Evolutionary conservation across 257 asterid genomes (phyloP).

Genomic region (Mitragyna speciosa): DNA sequence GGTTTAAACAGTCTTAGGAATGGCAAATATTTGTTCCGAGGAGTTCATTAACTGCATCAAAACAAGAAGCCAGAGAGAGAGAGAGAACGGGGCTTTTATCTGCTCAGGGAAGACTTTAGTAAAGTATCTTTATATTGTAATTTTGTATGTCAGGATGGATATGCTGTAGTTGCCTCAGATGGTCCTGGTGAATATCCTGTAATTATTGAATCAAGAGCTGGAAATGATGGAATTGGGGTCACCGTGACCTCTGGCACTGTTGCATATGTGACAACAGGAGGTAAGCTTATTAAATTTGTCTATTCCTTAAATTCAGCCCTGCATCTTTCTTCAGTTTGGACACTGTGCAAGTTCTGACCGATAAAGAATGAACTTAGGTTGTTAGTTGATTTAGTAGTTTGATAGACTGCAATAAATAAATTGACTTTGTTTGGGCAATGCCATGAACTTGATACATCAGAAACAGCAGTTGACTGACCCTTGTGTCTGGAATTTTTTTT

Average conservation of each 20-base stretch:
- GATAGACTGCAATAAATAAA: neutral
- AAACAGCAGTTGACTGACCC: neutral
- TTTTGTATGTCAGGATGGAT: constrained; percentile 69
- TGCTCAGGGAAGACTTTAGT: neutral
- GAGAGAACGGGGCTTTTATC: neutral
- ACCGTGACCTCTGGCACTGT: constrained; percentile 71
- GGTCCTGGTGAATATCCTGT: constrained; percentile 92
- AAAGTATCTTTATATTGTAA: neutral
- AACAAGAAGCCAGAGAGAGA: no score
- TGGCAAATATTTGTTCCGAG: neutral
- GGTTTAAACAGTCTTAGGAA: neutral
- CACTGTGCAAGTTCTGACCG: neutral
- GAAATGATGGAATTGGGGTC: constrained; percentile 77
- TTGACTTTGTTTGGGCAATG: neutral
- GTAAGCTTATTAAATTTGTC: constrained; percentile 39
- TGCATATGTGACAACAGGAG: constrained; percentile 96
- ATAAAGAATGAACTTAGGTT: neutral
- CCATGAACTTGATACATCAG: neutral
- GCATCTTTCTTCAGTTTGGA: neutral
- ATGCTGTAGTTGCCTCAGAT: constrained; percentile 88
- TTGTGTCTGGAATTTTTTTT: neutral
- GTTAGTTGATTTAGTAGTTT: neutral
- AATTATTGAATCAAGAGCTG: constrained; percentile 92
- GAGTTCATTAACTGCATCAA: neutral
- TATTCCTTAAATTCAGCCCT: neutral